Base-by-base conservation (phyloP, 2,329 filamentous ascomycete species). In the Nothomitra cinnamomea region DNA sequence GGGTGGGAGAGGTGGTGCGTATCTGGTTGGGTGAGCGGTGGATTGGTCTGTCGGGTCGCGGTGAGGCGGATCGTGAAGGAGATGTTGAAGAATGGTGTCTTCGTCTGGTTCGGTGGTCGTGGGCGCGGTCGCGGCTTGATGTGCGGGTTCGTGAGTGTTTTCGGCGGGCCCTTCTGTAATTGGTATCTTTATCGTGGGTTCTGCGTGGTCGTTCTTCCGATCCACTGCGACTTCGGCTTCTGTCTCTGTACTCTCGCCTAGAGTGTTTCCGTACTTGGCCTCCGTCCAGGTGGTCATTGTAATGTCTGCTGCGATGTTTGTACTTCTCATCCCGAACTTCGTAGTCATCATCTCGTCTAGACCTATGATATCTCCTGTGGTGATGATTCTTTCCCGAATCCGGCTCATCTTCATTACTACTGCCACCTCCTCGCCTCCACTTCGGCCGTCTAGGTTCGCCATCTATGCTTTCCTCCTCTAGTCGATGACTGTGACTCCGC, bases 401-500 rank as follows among this genome's bases (percentile, higher is more conserved):
- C 12, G 21, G 49, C 36, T 54, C 43, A 48, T 56, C 41, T 3
- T 52, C 53, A 13, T 55, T 57, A 8, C 60, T 53, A 15, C 56
- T 54, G 22, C 54, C 55, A 17, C 55, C 57, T n/a, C 55, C 55
- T 21, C 59, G 54, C 51, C 58, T 61, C n/a, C 51, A 49, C 12
- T 53, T 32, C 28, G 28, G 28, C 28, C 28, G 28, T 32, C 28
- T 10, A 5, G 28, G 28, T 5, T 32, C 28, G 5, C 4, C 28
- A 32, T 10, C 28, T 32, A 32, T 10, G 5, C 10, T 10, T 10
- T 32, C 28, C 10, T 32, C 28, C 10, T 32, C 10, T 10, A 32
- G 5, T 32, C 28, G 4, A 32, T 32, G 5, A 5, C 28, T 32
- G 10, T 32, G 5, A 5, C 28, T 32, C 28, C 28, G 28, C 10